Conservation (phyloP, 768 basidiomycete genomes). For the Asterophora lycoperdoides region DNA sequence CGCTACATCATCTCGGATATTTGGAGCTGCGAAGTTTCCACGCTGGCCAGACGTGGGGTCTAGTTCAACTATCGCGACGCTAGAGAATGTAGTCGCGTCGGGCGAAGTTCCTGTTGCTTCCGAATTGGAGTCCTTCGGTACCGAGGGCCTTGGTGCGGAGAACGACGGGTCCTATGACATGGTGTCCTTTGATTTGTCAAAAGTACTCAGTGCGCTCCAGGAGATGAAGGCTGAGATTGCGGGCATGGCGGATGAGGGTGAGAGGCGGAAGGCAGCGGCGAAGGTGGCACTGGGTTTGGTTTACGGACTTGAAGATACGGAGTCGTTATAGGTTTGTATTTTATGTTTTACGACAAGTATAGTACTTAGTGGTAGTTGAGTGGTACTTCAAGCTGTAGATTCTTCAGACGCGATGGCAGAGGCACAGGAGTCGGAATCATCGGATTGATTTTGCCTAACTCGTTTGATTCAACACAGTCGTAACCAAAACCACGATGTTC, state of each 20-base stretch:
- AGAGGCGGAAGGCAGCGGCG: constrained; percentile 66
- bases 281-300: constrained; percentile 68
- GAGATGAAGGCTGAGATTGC: constrained; percentile 74
- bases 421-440: too few relatives aligned
- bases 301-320: constrained; percentile 49
- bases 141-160: neutral
- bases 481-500: constrained; percentile 14
- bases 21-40: constrained; percentile 28
- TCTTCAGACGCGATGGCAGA: too few relatives aligned
- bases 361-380: too few relatives aligned
- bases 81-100: neutral
- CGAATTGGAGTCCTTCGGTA: constrained; percentile 3
- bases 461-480: neutral
- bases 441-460: too few relatives aligned
- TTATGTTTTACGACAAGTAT: too few relatives aligned
- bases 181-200: constrained; percentile 56
- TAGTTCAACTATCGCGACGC: neutral
- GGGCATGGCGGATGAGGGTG: constrained; percentile 56
- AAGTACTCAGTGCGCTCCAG: constrained; percentile 57
- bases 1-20: constrained; percentile 46
- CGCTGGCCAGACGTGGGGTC: neutral
- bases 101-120: neutral
- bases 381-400: too few relatives aligned
- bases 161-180: constrained; percentile 26
- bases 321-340: neutral